Evolutionary conservation across 2,329 filamentous ascomycete genomes (phyloP).

Genomic region (Trichophyton schoenleinii): DNA sequence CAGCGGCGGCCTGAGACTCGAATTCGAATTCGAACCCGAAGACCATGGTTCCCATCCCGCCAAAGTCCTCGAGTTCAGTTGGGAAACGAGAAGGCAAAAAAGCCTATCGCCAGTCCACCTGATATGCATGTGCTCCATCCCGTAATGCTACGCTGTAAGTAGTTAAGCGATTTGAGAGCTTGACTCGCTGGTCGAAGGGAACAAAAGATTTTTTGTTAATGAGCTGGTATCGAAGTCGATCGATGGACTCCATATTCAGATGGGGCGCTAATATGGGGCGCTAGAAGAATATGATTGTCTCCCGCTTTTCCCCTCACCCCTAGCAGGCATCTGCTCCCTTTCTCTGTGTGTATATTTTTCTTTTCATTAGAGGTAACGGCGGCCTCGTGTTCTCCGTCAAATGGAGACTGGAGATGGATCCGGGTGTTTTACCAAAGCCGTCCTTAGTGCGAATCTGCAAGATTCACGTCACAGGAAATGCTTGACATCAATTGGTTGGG

Average conservation of each 20-base stretch:
- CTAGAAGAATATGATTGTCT: neutral
- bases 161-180: neutral
- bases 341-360: neutral
- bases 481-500: neutral
- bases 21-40: neutral
- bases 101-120: neutral
- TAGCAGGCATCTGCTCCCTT: neutral
- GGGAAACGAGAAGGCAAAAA: neutral
- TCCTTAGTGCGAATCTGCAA: slow-evolving; percentile 5
- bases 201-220: neutral
- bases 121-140: neutral
- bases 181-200: neutral
- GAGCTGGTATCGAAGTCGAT: neutral
- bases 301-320: neutral
- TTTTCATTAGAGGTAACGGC: neutral
- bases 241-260: neutral
- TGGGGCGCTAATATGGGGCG: neutral
- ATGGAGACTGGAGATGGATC: neutral
- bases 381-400: neutral
- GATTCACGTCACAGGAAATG: neutral
- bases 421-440: slow-evolving; percentile 4
- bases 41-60: neutral
- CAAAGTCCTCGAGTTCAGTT: neutral
- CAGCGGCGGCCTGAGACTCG: neutral
- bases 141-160: neutral